Percentiles rank a stretch among this genome's conserved stretches.
Evolutionary conservation across 176 grass and related monocot species (phyloP).

Genomic region (Musa troglodytarum): DNA sequence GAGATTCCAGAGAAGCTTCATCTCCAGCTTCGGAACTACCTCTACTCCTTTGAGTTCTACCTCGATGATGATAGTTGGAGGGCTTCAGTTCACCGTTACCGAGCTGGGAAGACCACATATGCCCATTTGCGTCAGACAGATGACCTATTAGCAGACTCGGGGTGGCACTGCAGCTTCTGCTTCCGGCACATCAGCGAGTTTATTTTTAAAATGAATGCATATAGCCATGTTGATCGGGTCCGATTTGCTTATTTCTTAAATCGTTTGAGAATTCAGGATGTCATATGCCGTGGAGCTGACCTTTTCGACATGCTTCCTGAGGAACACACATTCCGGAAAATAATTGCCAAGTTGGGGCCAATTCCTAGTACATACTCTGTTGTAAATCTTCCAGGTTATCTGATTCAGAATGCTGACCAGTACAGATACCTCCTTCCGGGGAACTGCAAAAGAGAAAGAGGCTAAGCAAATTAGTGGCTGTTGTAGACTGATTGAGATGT

Average conservation of each 20-base stretch:
- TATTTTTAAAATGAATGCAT: no score
- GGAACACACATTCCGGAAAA: conserved; percentile 88
- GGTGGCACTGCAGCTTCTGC: no score
- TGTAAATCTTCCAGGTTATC: conserved; percentile 67
- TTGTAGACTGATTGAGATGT: neutral
- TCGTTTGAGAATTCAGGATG: conserved; percentile 71
- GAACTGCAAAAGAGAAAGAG: conserved; percentile 78
- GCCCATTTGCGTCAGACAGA: conserved; percentile 69
- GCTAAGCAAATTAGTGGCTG: conserved; percentile 23
- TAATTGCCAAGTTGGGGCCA: conserved; percentile 67
- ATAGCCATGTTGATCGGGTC: conserved; percentile 20
- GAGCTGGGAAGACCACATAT: conserved; percentile 52
- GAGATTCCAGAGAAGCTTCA: conserved; percentile 69
- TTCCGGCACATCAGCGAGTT: no score
- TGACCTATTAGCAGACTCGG: conserved; percentile 43
- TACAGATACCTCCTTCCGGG: conserved; percentile 84
- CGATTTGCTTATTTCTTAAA: conserved; percentile 75
- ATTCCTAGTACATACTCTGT: conserved; percentile 72
- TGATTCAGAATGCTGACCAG: conserved; percentile 54
- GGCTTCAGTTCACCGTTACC: conserved; percentile 63
- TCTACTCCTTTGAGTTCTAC: conserved; percentile 85
- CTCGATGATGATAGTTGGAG: conserved; percentile 86
- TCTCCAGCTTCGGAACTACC: conserved; percentile 77
- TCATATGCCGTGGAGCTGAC: conserved; percentile 79
- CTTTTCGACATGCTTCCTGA: conserved; percentile 96